Base-by-base conservation (phyloP, 148 eudicot species). In the Linanthus parryae region DNA sequence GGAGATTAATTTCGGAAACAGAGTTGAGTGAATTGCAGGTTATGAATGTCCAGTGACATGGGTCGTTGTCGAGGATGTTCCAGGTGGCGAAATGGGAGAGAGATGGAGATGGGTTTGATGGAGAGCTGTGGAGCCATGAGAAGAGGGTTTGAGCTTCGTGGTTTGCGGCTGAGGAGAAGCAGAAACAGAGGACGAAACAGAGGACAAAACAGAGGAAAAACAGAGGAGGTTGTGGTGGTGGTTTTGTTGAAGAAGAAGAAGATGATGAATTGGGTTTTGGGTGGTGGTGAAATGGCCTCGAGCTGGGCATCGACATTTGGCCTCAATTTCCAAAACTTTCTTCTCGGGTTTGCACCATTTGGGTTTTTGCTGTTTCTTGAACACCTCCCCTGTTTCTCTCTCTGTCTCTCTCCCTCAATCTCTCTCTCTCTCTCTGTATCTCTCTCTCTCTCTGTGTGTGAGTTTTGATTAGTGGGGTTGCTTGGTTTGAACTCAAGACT, bases 11-110 rank as follows among this genome's bases (percentile, higher is more conserved):
- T 49, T 83, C 62, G 1, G 77, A 63, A 1, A 90, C 77, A 33
- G 63, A 73, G 17, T 67, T 49, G 13, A 73, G 66, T 3, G 57
- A 2, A 19, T 75, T 73, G 54, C 97, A 90, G 5, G 74, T 64
- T 2, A 90, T 74, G 75, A 19, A 74, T 13, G 88, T 29, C 97
- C 97, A 90, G 21, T 76, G 63, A 70, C 97, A 90, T 14, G 97
- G 97, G 57, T 70, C 78, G 16, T 66, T 36, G 55, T 85, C 92
- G 2, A 14, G 18, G 3, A 43, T 25, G 58, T 67, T 73, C 97
- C 97, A 89, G 19, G 34, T 5, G 0, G 38, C 5, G 44, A 8
- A 63, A 14, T 14, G 44, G 20, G 33, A 9, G 29, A 86, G 60
- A 6, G 59, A 56, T 7, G 62, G 60, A 2, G 62, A 48, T 8